Conservation (phyloP, 2,329 filamentous ascomycete species). For the Huntiella savannae region DNA sequence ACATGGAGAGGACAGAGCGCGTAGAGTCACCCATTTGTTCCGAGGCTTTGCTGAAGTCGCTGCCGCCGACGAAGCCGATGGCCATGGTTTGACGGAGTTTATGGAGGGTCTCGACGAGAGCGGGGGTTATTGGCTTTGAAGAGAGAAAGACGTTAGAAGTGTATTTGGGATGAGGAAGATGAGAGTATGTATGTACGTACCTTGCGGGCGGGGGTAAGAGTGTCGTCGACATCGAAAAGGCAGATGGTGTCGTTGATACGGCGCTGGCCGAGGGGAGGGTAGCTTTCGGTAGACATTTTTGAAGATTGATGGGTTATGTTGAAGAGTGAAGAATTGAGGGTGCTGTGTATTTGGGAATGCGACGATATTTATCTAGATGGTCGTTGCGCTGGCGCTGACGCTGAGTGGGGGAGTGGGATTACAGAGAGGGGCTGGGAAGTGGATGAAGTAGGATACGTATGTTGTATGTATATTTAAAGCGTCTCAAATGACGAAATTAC, state of each 20-base stretch:
- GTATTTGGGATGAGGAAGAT: no score
- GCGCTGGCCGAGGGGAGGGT: constrained; percentile 63
- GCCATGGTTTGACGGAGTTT: constrained; percentile 70
- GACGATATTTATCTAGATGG: no score
- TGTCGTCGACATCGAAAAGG: constrained; percentile 93
- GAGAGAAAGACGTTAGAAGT: constrained; percentile 2
- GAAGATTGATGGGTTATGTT: constrained; percentile 1
- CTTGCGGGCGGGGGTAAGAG: constrained; percentile 63
- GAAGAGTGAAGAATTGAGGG: not conserved
- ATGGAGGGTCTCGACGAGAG: constrained; percentile 68
- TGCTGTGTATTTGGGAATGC: not conserved
- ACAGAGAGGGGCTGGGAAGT: no score
- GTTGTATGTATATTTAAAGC: not conserved
- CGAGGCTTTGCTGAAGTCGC: constrained; percentile 82
- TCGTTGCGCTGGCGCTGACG: not conserved
- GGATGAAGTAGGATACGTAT: no score
- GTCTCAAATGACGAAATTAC: not conserved
- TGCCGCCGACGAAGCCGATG: constrained; percentile 84
- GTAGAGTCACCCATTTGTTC: constrained; percentile 65
- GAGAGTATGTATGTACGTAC: constrained; percentile 36
- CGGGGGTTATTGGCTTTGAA: constrained; percentile 45
- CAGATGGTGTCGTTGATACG: constrained; percentile 83
- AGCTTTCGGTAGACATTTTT: constrained; percentile 26
- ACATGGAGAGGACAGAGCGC: constrained; percentile 58
- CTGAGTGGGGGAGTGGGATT: not conserved